Base-by-base conservation (phyloP, 2,329 filamentous ascomycete species). In the Zymoseptoria pseudotritici region DNA sequence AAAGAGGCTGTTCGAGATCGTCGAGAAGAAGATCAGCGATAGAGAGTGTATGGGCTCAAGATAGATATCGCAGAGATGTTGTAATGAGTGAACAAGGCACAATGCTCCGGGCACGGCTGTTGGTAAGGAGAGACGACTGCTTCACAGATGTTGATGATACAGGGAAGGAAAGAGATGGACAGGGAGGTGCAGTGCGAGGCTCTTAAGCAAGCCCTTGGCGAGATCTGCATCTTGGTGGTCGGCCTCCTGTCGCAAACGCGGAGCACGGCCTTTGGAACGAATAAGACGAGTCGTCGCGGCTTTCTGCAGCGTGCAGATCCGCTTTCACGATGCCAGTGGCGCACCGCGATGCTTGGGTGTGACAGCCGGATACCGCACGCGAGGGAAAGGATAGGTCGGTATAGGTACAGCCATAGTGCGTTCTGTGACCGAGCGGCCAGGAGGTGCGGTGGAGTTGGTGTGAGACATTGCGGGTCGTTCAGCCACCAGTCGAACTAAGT, bases 191-290 rank as follows among this genome's bases (percentile, higher is more conserved):
- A 29, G 26, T 42, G 24, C 20, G n/a, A 56, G 42, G 56, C 56
- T 62, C 62, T 66, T 66, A 66, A 65, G 59, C 62, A 58, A 58
- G 54, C 61, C 57, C 63, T 66, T 63, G 64, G 63, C 63, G 61
- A 51, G 63, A 65, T 62, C 63, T 64, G 57, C 58, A 63, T 61
- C 55, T 60, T 55, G n/a, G 49, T 46, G 36, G 13, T 17, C 36
- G 36, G 17, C 11, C 36, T 46, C 36, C 36, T 17, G 36, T 46
- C 36, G 36, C 36, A 46, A 46, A 42, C 61, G 60, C 56, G 59
- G 61, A 53, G 63, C 58, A 63, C 50, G 55, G 57, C 53, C 51
- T 61, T 56, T 36, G 51, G 46, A 57, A 61, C 56, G 55, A 51
- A 59, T 50, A 54, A 36, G 59, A 59, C 56, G 55, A 51, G 58